These are phyloP conservation scores for Paulownia fortunei DNA, from an alignment of 257 asterid species.

Conservation along the genomic window DNA sequence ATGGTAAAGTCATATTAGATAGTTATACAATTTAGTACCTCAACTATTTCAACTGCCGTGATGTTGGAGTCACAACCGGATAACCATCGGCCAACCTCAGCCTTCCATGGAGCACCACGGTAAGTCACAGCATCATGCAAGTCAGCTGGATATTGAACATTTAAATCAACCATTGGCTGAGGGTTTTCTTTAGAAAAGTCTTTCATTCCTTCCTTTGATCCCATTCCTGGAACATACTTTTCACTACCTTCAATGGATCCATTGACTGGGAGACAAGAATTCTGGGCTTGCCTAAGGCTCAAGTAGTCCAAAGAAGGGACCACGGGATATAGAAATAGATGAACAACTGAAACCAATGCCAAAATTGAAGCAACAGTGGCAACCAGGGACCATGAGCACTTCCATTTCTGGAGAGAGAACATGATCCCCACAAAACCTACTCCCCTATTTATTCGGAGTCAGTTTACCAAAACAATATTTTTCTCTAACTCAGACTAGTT, in stretches of 20 bases:
- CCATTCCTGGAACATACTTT: slow-evolving; percentile 29
- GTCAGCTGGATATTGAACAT: slow-evolving; percentile 63
- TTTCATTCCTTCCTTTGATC: slow-evolving; percentile 36
- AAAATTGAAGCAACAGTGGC: slow-evolving; percentile 65
- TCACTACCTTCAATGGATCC: slow-evolving; percentile 42
- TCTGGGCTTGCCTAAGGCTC: slow-evolving; percentile 51
- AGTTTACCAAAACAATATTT: slow-evolving; percentile 5
- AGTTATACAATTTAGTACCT: slow-evolving; percentile 54
- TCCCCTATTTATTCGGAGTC: slow-evolving; percentile 16
- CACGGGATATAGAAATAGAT: slow-evolving; percentile 68
- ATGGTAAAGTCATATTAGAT: not conserved
- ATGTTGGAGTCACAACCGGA: slow-evolving; percentile 68
- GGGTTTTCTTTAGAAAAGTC: slow-evolving; percentile 27
- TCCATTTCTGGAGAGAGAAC: slow-evolving; percentile 82
- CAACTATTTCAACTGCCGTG: slow-evolving; percentile 56
- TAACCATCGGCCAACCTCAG: slow-evolving; percentile 87
- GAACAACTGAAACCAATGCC: slow-evolving; percentile 74
- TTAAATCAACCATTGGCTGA: slow-evolving; percentile 53
- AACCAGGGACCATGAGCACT: slow-evolving; percentile 81
- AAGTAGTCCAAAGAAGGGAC: slow-evolving; percentile 65
- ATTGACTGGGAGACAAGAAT: slow-evolving; percentile 51
- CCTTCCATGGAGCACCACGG: slow-evolving; percentile 92
- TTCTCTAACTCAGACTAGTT: slow-evolving; percentile 21
- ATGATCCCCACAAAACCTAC: slow-evolving; percentile 56
- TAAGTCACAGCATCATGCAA: slow-evolving; percentile 72